These are phyloP conservation scores for Zoysia matrella DNA, from an alignment of 202 grass and related monocot species.

Conservation along the genomic window DNA sequence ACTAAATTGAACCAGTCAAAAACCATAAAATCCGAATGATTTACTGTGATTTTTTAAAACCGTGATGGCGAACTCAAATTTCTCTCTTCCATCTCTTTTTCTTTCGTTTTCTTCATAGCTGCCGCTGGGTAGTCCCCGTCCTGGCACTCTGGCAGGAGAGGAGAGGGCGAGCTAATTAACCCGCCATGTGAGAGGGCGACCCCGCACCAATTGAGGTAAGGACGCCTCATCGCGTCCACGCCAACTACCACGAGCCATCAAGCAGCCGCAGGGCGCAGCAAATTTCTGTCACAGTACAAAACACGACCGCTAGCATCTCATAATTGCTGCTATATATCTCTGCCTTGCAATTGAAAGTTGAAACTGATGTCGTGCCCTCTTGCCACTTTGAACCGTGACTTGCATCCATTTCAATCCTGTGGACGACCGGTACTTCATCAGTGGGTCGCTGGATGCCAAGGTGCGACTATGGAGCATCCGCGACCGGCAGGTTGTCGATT, in stretches of 20 bases:
- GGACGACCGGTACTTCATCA: conserved; percentile 91
- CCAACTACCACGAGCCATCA: not conserved
- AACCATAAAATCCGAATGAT: too few species aligned
- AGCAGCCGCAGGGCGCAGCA: too few species aligned
- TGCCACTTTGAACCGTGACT: conserved; percentile 46
- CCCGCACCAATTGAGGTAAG: conserved; percentile 39
- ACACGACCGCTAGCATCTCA: too few species aligned
- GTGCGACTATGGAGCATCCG: conserved; percentile 86
- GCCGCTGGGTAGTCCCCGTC: conserved; percentile 32
- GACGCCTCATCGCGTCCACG: conserved; percentile 35
- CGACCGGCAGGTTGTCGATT: conserved; percentile 84
- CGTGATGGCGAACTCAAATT: too few species aligned
- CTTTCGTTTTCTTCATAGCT: not conserved
- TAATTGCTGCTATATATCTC: not conserved
- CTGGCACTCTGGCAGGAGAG: not conserved
- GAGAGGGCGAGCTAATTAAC: conserved; percentile 29
- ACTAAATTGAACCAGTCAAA: too few species aligned
- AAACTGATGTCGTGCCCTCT: not conserved
- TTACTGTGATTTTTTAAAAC: too few species aligned
- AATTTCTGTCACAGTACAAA: too few species aligned
- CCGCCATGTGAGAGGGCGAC: conserved; percentile 27
- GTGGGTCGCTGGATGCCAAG: conserved; percentile 89
- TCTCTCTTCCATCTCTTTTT: not conserved
- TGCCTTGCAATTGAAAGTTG: not conserved
- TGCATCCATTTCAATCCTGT: conserved; percentile 94